Evolutionary conservation across 768 basidiomycete species (phyloP).

Genomic region (Omphalotus guepiniiformis): DNA sequence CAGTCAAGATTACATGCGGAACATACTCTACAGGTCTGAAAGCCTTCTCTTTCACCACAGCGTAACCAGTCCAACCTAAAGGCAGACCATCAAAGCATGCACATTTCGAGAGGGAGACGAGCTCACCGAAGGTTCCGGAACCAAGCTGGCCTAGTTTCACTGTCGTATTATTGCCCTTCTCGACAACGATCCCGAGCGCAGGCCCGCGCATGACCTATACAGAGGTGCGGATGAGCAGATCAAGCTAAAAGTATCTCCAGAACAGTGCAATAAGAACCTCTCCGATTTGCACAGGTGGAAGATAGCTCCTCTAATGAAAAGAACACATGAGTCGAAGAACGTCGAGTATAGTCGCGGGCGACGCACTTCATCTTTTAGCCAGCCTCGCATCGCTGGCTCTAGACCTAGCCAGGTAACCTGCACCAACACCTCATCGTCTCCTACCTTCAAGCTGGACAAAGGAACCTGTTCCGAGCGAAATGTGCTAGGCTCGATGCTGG

Average conservation of each 20-base stretch:
- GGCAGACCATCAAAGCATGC: not conserved
- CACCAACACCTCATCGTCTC: conserved; percentile 56
- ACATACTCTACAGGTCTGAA: conserved; percentile 55
- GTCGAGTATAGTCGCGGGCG: too few relatives aligned
- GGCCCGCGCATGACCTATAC: conserved; percentile 66
- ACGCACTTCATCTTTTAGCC: too few relatives aligned
- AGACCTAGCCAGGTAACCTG: conserved; percentile 73
- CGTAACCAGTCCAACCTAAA: conserved; percentile 84
- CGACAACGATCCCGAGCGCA: conserved; percentile 64
- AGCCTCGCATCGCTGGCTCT: conserved; percentile 88
- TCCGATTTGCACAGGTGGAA: conserved; percentile 69
- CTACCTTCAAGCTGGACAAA: conserved; percentile 49
- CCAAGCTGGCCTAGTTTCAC: conserved; percentile 71
- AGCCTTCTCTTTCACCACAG: conserved; percentile 49
- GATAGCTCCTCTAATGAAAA: conserved; percentile 72
- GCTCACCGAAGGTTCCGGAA: too few relatives aligned
- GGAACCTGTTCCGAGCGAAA: conserved; percentile 60
- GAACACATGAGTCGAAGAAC: too few relatives aligned
- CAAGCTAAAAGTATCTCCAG: too few relatives aligned
- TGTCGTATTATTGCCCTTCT: conserved; percentile 47
- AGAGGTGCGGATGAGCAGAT: too few relatives aligned
- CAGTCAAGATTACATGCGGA: too few relatives aligned
- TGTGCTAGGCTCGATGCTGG: conserved; percentile 65
- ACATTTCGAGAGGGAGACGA: too few relatives aligned
- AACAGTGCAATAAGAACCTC: too few relatives aligned